These are phyloP conservation scores for Pyrus communis DNA, from an alignment of 306 rosid species.

Conservation along the genomic window DNA sequence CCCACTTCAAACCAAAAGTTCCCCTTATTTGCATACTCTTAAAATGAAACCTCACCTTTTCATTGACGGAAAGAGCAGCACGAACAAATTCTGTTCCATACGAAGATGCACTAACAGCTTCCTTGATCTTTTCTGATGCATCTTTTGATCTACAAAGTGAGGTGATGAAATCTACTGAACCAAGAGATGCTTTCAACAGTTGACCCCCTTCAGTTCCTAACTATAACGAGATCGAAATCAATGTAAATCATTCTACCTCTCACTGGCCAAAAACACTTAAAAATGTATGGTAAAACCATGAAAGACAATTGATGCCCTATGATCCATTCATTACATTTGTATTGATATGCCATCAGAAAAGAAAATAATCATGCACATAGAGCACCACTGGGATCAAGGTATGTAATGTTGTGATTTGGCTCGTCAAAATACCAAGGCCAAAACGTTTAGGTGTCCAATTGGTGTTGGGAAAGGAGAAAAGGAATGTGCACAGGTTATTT, in stretches of 20 bases:
- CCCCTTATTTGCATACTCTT: background rate
- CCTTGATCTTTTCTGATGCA: constrained; percentile 65
- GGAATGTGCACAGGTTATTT: too few relatives aligned
- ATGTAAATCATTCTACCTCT: constrained; percentile 21
- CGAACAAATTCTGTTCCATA: constrained; percentile 88
- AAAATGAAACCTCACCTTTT: constrained; percentile 50
- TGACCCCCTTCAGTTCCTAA: constrained; percentile 50
- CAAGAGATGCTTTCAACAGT: constrained; percentile 75
- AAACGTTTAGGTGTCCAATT: too few relatives aligned
- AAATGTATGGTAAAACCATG: background rate
- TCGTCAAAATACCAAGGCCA: too few relatives aligned
- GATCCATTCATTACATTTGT: background rate
- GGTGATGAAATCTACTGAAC: constrained; percentile 90
- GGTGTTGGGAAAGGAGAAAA: too few relatives aligned
- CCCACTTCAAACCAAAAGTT: background rate
- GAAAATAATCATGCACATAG: background rate
- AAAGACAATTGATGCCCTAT: background rate
- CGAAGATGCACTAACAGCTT: constrained; percentile 76
- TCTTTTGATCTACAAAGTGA: constrained; percentile 67
- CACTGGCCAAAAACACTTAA: constrained; percentile 7
- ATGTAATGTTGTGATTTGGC: too few relatives aligned
- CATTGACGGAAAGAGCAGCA: constrained; percentile 81
- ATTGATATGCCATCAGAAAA: background rate
- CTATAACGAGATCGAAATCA: constrained; percentile 44
- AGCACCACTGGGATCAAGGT: background rate